phyloP scores from a whole-genome alignment of 352 stramenopile genomes.

The Globisporangium megalacanthum region DNA sequence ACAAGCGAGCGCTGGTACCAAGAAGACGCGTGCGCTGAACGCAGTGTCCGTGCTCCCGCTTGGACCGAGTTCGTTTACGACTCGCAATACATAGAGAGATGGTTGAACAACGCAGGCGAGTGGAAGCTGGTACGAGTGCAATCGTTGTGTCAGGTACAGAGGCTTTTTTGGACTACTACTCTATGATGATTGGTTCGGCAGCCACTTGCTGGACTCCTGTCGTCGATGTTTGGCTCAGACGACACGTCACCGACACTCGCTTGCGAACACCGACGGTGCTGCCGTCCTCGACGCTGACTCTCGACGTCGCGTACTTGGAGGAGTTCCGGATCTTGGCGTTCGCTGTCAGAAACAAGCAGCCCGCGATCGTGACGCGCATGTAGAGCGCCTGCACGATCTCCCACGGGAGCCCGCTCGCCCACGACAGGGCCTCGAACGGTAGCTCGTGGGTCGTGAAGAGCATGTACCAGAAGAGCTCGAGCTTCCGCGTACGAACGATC shows the following conservation, averaged over 20 bases:
- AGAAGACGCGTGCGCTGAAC: too few relatives aligned
- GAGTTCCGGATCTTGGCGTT: constrained; percentile 2
- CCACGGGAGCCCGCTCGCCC: constrained; percentile 26
- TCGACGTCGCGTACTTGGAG: constrained; percentile 6
- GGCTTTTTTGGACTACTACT: too few relatives aligned
- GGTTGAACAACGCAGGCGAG: too few relatives aligned
- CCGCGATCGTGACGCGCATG: constrained; percentile 26
- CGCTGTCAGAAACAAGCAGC: constrained; percentile 23
- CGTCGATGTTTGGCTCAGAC: not conserved
- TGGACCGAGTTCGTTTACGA: too few relatives aligned
- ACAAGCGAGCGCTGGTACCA: too few relatives aligned
- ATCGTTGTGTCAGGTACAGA: too few relatives aligned
- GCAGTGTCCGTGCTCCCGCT: too few relatives aligned
- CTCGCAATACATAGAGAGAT: too few relatives aligned
- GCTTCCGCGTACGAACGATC: constrained; percentile 8
- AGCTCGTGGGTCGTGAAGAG: constrained; percentile 32
- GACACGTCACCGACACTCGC: not conserved
- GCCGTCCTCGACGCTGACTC: not conserved
- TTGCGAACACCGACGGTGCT: not conserved
- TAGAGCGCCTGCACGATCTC: constrained; percentile 35
- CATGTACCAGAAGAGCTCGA: constrained; percentile 24
- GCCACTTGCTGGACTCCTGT: too few relatives aligned
- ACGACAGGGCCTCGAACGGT: constrained; percentile 18
- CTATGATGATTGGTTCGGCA: too few relatives aligned
- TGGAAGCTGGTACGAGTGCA: too few relatives aligned